Evolutionary conservation across 1,139 yeast species (phyloP).

Genomic region (Geotrichum australiense): DNA sequence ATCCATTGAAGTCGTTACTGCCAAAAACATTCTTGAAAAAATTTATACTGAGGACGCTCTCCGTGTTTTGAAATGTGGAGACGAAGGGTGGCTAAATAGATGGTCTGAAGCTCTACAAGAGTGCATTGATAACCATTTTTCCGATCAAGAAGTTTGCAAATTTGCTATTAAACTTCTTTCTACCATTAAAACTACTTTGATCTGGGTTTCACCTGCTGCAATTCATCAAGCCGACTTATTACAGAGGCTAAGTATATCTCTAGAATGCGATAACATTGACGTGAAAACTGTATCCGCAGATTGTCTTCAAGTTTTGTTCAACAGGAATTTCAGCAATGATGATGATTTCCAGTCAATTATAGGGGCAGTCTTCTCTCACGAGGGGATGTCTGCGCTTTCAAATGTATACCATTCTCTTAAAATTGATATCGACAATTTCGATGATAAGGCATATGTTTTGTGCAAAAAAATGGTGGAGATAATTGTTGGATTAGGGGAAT

Average conservation of each 20-base stretch:
- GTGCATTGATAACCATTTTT: slow-evolving; percentile 25
- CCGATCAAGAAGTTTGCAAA: slow-evolving; percentile 35
- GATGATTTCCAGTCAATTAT: slow-evolving; percentile 76
- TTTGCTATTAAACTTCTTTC: slow-evolving; percentile 67
- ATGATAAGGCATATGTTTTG: slow-evolving; percentile 70
- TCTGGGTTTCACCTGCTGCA: slow-evolving; percentile 81
- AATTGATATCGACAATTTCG: slow-evolving; percentile 68
- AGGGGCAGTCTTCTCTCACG: slow-evolving; percentile 67
- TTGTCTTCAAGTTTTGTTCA: slow-evolving; percentile 80
- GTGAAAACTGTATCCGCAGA: slow-evolving; percentile 83
- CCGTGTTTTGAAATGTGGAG: slow-evolving; percentile 40
- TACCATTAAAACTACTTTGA: slow-evolving; percentile 80
- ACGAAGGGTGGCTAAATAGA: slow-evolving; percentile 79
- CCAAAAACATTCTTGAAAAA: slow-evolving; percentile 54
- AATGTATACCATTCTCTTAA: slow-evolving; percentile 57
- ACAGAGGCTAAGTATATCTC: slow-evolving; percentile 55
- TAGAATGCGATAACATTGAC: slow-evolving; percentile 53
- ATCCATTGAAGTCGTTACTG: slow-evolving; percentile 75
- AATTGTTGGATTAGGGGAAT: slow-evolving; percentile 84
- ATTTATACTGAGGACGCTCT: slow-evolving; percentile 54
- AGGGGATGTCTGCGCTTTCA: slow-evolving; percentile 61
- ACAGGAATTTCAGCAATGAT: slow-evolving; percentile 62
- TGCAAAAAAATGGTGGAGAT: slow-evolving; percentile 88
- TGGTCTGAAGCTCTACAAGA: slow-evolving; percentile 66
- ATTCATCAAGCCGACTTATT: slow-evolving; percentile 62